phyloP scores from a whole-genome alignment of 2,329 filamentous ascomycete genomes.

The Tothia fuscella region DNA sequence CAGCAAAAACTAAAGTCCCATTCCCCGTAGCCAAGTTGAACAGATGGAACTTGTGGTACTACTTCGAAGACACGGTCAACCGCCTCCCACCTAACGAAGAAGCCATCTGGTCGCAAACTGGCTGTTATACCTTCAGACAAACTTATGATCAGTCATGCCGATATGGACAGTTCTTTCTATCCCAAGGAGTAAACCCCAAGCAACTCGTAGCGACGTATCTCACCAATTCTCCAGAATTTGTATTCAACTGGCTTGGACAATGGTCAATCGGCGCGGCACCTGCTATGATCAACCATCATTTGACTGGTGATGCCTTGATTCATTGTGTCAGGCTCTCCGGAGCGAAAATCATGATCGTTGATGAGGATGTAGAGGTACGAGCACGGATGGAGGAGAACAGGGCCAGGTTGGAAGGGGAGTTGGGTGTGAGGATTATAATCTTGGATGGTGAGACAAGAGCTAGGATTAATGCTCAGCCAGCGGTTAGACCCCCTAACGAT shows the following conservation, averaged over 20 bases:
- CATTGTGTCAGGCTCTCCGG: slow-evolving; percentile 48
- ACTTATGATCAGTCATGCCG: slow-evolving; percentile 44
- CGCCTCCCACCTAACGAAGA: slow-evolving; percentile 38
- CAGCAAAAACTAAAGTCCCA: background rate
- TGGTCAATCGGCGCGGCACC: slow-evolving; percentile 56
- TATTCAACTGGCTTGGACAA: slow-evolving; percentile 53
- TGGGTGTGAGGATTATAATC: slow-evolving; percentile 46
- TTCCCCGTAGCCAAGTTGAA: slow-evolving; percentile 8
- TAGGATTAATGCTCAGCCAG: slow-evolving; percentile 36
- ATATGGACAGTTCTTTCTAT: slow-evolving; percentile 50
- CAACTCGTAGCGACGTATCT: slow-evolving; percentile 56
- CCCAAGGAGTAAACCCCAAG: slow-evolving; percentile 23
- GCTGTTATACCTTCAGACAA: slow-evolving; percentile 48
- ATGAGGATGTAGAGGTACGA: slow-evolving; percentile 38
- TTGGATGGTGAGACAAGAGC: slow-evolving; percentile 38
- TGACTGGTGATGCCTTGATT: slow-evolving; percentile 49
- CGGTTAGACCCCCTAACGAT: slow-evolving; percentile 42
- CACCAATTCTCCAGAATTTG: slow-evolving; percentile 54
- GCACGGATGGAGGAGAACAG: slow-evolving; percentile 43
- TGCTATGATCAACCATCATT: slow-evolving; percentile 60
- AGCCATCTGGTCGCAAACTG: slow-evolving; percentile 55
- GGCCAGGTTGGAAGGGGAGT: slow-evolving; percentile 36
- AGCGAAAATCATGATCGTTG: slow-evolving; percentile 33
- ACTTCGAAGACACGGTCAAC: slow-evolving; percentile 46
- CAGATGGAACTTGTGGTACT: slow-evolving; percentile 51